phyloP scores from a whole-genome alignment of 1,139 yeast species.

The Wickerhamomyces sp. region DNA sequence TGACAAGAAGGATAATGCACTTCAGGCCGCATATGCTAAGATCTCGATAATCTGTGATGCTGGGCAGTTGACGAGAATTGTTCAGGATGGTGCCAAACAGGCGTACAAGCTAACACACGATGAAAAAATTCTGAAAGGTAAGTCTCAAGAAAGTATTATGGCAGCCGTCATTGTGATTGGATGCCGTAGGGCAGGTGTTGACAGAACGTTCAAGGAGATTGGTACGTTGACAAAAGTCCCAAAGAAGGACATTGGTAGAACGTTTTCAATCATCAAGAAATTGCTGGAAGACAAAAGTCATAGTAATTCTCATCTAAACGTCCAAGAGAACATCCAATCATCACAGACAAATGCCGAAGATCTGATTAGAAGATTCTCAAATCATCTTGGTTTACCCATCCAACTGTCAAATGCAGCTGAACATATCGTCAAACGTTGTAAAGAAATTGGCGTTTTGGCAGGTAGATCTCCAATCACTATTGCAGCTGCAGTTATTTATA shows the following conservation, averaged over 20 bases:
- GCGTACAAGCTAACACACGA: constrained; percentile 91
- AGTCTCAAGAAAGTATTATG: constrained; percentile 90
- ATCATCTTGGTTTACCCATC: constrained; percentile 82
- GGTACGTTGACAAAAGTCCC: constrained; percentile 95
- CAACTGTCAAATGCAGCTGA: constrained; percentile 93
- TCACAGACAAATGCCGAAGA: constrained; percentile 93
- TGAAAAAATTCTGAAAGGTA: constrained; percentile 81
- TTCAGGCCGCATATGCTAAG: constrained; percentile 85
- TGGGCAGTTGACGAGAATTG: constrained; percentile 87
- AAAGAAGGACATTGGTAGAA: constrained; percentile 87
- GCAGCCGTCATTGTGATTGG: constrained; percentile 96
- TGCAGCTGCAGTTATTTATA: constrained; percentile 95
- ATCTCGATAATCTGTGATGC: constrained; percentile 98
- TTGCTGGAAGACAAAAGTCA: constrained; percentile 52
- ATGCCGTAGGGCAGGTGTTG: constrained; percentile 90
- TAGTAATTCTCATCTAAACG: constrained; percentile 13
- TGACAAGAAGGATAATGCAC: constrained; percentile 81
- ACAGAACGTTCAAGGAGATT: constrained; percentile 92
- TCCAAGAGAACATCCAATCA: constrained; percentile 60
- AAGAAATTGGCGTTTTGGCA: constrained; percentile 89
- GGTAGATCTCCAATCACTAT: constrained; percentile 97
- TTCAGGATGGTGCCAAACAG: constrained; percentile 96
- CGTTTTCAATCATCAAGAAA: constrained; percentile 74
- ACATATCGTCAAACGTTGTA: constrained; percentile 81
- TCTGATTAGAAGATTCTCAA: constrained; percentile 91